phyloP scores from a whole-genome alignment of 148 eudicot species.

The Gaultheria prostrata region DNA sequence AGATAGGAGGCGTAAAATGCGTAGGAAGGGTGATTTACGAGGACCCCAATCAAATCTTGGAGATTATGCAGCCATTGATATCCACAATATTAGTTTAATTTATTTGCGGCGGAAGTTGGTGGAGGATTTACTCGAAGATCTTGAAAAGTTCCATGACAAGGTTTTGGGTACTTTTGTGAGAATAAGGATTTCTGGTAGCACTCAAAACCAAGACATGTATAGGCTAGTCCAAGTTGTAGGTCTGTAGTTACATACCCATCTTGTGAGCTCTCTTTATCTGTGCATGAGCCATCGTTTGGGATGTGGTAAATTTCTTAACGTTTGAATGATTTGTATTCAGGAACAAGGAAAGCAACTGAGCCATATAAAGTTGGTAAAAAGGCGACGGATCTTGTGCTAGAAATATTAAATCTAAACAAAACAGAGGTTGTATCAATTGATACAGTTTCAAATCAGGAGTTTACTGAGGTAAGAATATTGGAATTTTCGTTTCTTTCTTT shows the following conservation, averaged over 20 bases:
- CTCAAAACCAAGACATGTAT: slow-evolving; percentile 88
- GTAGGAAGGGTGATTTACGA: slow-evolving; percentile 56
- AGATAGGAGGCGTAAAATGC: slow-evolving; percentile 62
- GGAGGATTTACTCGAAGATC: slow-evolving; percentile 81
- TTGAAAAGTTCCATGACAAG: slow-evolving; percentile 66
- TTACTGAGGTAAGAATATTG: slow-evolving; percentile 69
- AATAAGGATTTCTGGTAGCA: slow-evolving; percentile 84
- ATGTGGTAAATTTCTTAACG: not conserved
- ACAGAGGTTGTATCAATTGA: slow-evolving; percentile 79
- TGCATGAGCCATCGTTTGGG: not conserved
- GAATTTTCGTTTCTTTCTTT: slow-evolving; percentile 3
- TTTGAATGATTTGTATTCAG: slow-evolving; percentile 40
- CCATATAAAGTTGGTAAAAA: slow-evolving; percentile 88
- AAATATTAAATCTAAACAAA: slow-evolving; percentile 88
- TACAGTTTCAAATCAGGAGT: slow-evolving; percentile 91
- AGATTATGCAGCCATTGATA: slow-evolving; percentile 97
- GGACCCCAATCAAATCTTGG: slow-evolving; percentile 76
- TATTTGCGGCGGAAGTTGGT: slow-evolving; percentile 79
- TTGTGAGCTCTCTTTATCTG: not conserved
- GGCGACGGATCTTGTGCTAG: slow-evolving; percentile 68
- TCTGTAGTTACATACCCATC: slow-evolving; percentile 24
- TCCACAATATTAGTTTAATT: slow-evolving; percentile 81
- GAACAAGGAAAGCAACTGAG: slow-evolving; percentile 70
- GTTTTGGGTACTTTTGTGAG: slow-evolving; percentile 88
- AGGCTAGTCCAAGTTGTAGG: slow-evolving; percentile 97